Evolutionary conservation across 768 basidiomycete genomes (phyloP), one percentile per base, ranked within the genome.

Genomic region (Atractiella rhizophila): DNA sequence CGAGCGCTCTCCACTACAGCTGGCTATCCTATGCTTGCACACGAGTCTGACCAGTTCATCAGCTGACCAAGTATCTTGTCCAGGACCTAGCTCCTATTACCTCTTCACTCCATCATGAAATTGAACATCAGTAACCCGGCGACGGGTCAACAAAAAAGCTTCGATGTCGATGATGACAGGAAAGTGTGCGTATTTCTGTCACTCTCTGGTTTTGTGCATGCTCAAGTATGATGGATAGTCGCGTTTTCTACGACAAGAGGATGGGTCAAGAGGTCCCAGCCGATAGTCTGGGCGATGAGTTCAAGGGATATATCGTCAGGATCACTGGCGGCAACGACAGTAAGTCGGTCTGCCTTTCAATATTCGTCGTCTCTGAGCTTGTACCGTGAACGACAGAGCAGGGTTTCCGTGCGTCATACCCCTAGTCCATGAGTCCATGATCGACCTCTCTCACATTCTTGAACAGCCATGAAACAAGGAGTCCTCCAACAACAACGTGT

Each of bases 401-500:
- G n/a, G n/a, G n/a, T n/a, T n/a, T n/a, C n/a, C n/a, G n/a, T n/a
- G n/a, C n/a, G n/a, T n/a, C n/a, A n/a, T n/a, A n/a, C n/a, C n/a
- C n/a, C n/a, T n/a, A n/a, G n/a, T n/a, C n/a, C n/a, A n/a, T n/a
- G n/a, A n/a, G n/a, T n/a, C n/a, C n/a, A n/a, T n/a, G n/a, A n/a
- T n/a, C n/a, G n/a, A n/a, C n/a, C 30, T 1, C 3, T 27, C 11
- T 19, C 26, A 5, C 20, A 35, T 27, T 3, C n/a, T 27, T 23
- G 85, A 57, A 88, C 91, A 70, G 83, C 85, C 35, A 91, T 94
- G 83, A 96, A 96, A 65, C 88, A 98, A 66, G 86, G 88, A 66
- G 79, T 94, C 51, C 77, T 96, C 47, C 70, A 88, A 55, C 81
- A 81, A 44, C 59, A 81, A 66, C 85, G 88, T 70, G 81, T 86